Percentiles rank a stretch among this genome's conserved stretches.
Evolutionary conservation across 2,329 filamentous ascomycete species (phyloP).

Genomic region (Phyllosticta citriasiana): DNA sequence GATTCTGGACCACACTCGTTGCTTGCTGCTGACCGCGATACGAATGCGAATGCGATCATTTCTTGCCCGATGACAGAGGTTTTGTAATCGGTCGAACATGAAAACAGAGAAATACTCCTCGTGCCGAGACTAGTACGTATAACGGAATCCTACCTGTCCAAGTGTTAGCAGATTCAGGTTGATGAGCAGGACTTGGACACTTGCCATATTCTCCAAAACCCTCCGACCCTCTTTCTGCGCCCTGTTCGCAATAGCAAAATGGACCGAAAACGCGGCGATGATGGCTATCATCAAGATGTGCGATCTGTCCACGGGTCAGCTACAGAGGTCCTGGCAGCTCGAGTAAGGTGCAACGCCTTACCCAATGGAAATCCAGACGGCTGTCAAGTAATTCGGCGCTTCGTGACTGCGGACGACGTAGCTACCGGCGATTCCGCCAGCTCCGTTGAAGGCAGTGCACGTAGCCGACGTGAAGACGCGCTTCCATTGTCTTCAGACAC

Average conservation of each 20-base stretch:
- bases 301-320: conserved; percentile 27
- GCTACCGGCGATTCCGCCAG: conserved; percentile 55
- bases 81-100: too few relatives aligned
- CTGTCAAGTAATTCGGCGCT: conserved; percentile 53
- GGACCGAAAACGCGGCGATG: conserved; percentile 41
- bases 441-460: conserved; percentile 51
- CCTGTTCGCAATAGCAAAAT: conserved; percentile 45
- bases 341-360: conserved; percentile 14
- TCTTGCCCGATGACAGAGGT: too few relatives aligned
- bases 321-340: not conserved
- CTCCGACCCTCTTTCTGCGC: conserved; percentile 37
- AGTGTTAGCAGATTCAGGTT: conserved; percentile 1
- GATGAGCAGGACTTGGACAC: conserved; percentile 4
- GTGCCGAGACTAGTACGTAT: conserved; percentile 30
- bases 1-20: too few relatives aligned
- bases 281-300: conserved; percentile 49
- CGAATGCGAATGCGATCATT: too few relatives aligned
- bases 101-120: not conserved
- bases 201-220: conserved; percentile 39
- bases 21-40: too few relatives aligned
- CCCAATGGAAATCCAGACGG: conserved; percentile 57
- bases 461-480: conserved; percentile 51
- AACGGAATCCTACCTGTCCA: conserved; percentile 34
- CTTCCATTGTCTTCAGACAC: conserved; percentile 49
- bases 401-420: conserved; percentile 55